Evolutionary conservation across 306 rosid species (phyloP), one percentile per base, ranked within the genome.

Genomic region (Luffa aegyptiaca): DNA sequence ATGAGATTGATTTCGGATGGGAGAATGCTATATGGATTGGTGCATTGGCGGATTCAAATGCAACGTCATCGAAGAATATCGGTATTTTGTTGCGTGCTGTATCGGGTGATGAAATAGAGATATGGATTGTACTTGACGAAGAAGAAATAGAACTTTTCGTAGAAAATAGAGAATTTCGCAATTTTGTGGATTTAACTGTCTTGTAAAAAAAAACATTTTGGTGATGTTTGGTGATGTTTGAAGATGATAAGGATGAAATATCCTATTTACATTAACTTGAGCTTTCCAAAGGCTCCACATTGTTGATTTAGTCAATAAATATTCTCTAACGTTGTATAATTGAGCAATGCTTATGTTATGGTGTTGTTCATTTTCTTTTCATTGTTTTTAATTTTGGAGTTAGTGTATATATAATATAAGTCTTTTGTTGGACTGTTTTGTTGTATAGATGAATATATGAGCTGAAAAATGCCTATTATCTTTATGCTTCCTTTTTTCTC

Each of bases 1-100:
- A 81, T 39, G 80, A 76, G 8, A 57, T 57, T 9, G 80, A 74
- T 59, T 81, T 81, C 20, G 84, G 81, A 20, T 81, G 77, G 84
- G 84, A 56, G 5, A 76, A 36, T 36, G 66, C 77, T 0, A 31
- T 16, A 3, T 81, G 81, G 84, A 44, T 65, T 3, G 52, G 78
- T 26, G 17, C 2, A 4, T 56, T n/a, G 49, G 37, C 44, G 18
- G 26, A 36, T 36, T 18, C 49, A 8, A 10, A 37, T 52, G n/a
- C 3, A 3, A 33, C 14, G 3, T 3, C 14, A 12, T 49, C 18
- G 5, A 76, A 57, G 49, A 76, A 76, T 8, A 62, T 55, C 16
- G 49, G 42, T 76, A 9, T 76, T 76, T 56, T 76, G 79, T 13
- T 53, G 49, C 49, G 59, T 3, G 21, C 21, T 12, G 7, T 17